Percentiles rank a stretch among this genome's conserved stretches.
Conservation (phyloP, 164 flowering plant genomes). For the Macadamia integrifolia region DNA sequence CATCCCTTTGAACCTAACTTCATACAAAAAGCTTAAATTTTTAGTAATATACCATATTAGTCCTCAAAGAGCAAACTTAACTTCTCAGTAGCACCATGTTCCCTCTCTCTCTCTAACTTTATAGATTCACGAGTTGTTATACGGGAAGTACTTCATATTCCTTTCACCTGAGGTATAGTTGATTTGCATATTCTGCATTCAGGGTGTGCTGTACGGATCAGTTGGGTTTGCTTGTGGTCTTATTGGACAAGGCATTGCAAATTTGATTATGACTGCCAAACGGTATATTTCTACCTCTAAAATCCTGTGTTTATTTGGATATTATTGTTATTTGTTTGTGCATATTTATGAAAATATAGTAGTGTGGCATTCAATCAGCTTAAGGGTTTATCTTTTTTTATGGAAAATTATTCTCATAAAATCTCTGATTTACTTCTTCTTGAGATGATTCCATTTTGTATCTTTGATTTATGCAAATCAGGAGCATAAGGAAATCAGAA, state of each 20-base stretch:
- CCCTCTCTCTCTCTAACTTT: neutral
- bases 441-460: neutral
- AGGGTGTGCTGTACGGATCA: constrained; percentile 80
- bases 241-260: constrained; percentile 96
- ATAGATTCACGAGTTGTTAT: neutral
- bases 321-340: too few species aligned
- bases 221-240: constrained; percentile 93
- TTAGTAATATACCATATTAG: neutral
- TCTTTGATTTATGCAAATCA: constrained; percentile 15
- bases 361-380: too few species aligned
- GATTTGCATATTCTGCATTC: constrained; percentile 17
- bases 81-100: neutral
- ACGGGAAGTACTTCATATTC: neutral
- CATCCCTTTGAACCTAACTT: neutral
- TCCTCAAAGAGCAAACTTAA: neutral
- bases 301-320: neutral
- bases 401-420: too few species aligned
- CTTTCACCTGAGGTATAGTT: neutral
- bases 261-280: constrained; percentile 91
- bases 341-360: too few species aligned
- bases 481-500: constrained; percentile 80
- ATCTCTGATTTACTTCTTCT: neutral
- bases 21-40: neutral
- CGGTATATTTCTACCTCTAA: constrained; percentile 34
- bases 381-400: too few species aligned